Percentiles rank a stretch among this genome's conserved stretches.
Conservation (phyloP, 495 filamentous ascomycete species). For the Xylaria cubensis region DNA sequence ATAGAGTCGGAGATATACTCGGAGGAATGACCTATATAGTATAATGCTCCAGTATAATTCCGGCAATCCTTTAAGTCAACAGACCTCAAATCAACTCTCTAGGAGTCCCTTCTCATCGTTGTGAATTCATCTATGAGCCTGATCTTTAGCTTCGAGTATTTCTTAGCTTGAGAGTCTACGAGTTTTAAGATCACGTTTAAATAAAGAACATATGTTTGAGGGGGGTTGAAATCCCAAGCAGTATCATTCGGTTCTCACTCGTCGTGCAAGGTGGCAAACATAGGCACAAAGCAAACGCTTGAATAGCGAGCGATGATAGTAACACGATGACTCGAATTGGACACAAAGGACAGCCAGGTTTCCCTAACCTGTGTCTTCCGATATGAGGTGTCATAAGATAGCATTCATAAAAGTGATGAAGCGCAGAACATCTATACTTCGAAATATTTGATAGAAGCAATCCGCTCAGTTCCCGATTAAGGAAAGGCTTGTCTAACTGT, state of each 20-base stretch:
- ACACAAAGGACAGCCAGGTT: background rate
- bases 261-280: background rate
- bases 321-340: background rate
- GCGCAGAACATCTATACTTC: background rate
- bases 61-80: too few relatives aligned
- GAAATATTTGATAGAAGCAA: background rate
- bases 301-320: background rate
- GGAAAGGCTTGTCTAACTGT: background rate
- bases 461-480: background rate
- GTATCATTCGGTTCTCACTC: background rate
- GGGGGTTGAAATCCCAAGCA: background rate
- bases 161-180: background rate
- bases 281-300: background rate
- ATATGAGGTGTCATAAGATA: background rate
- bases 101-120: background rate
- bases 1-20: slow-evolving; percentile 4
- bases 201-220: background rate
- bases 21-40: background rate
- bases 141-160: background rate
- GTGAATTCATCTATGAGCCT: background rate
- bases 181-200: background rate
- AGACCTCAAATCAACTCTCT: too few relatives aligned
- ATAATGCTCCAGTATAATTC: background rate
- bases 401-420: background rate
- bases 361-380: background rate